Evolutionary conservation across 805 yeast genomes (phyloP).

Genomic region (Saccharomycodes ludwigii): DNA sequence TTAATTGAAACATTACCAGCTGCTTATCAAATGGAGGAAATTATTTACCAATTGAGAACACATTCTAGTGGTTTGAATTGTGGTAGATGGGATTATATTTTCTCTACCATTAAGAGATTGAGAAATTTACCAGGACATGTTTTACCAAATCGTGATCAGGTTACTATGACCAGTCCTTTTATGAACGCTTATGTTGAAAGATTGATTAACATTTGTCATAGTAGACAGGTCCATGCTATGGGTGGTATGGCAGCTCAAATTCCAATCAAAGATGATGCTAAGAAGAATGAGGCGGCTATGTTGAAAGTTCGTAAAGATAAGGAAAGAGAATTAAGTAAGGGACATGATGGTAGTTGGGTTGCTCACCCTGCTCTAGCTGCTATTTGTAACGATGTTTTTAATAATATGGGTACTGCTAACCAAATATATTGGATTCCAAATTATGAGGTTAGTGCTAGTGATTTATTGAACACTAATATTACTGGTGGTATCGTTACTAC

Average conservation of each 20-base stretch:
- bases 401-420: slow-evolving; percentile 75
- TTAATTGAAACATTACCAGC: slow-evolving; percentile 77
- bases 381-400: slow-evolving; percentile 59
- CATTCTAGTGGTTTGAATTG: slow-evolving; percentile 76
- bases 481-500: slow-evolving; percentile 52
- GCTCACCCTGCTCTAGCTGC: slow-evolving; percentile 78
- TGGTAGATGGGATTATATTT: slow-evolving; percentile 86
- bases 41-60: slow-evolving; percentile 60
- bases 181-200: slow-evolving; percentile 68
- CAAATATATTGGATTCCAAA: slow-evolving; percentile 46
- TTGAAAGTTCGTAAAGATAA: slow-evolving; percentile 64
- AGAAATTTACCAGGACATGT: slow-evolving; percentile 56
- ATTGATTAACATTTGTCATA: slow-evolving; percentile 62
- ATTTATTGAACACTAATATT: slow-evolving; percentile 52
- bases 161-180: slow-evolving; percentile 71
- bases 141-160: slow-evolving; percentile 69
- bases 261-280: slow-evolving; percentile 62
- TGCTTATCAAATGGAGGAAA: slow-evolving; percentile 80
- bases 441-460: slow-evolving; percentile 36
- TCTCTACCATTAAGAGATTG: slow-evolving; percentile 64
- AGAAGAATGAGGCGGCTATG: slow-evolving; percentile 54
- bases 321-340: slow-evolving; percentile 62
- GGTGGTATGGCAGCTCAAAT: slow-evolving; percentile 89
- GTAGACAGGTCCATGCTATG: slow-evolving; percentile 74
- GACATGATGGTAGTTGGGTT: slow-evolving; percentile 86